phyloP scores from a whole-genome alignment of 2,329 filamentous ascomycete genomes.

The Xylariaceae sp. region DNA sequence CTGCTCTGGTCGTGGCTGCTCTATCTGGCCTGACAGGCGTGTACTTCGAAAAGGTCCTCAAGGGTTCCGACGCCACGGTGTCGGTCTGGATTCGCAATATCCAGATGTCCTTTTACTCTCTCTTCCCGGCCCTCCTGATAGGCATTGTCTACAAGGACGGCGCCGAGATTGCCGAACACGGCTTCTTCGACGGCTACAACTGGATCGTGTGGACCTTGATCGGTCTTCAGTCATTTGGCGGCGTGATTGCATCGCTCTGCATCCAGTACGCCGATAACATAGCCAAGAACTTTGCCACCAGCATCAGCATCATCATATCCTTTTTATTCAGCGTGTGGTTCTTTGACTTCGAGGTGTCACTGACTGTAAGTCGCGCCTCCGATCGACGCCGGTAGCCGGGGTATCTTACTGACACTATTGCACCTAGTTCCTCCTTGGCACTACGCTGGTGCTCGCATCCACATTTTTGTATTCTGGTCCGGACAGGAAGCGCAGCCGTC shows the following conservation, averaged over 20 bases:
- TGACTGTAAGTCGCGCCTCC: constrained; percentile 50
- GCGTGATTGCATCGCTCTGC: constrained; percentile 73
- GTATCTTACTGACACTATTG: constrained; percentile 6
- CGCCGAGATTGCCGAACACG: constrained; percentile 69
- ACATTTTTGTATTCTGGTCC: constrained; percentile 78
- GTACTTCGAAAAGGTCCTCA: constrained; percentile 85
- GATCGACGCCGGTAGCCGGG: background rate
- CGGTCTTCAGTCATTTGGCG: constrained; percentile 72
- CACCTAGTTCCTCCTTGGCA: constrained; percentile 79
- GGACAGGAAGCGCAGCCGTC: constrained; percentile 51
- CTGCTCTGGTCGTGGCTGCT: constrained; percentile 69
- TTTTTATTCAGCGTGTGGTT: constrained; percentile 79
- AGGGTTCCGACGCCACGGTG: constrained; percentile 66
- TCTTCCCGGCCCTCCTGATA: constrained; percentile 81
- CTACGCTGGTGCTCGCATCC: constrained; percentile 67
- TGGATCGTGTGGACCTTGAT: constrained; percentile 84
- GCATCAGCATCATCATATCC: constrained; percentile 82
- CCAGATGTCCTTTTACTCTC: constrained; percentile 87
- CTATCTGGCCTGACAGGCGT: constrained; percentile 81
- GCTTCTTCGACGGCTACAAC: constrained; percentile 94
- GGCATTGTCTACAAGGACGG: constrained; percentile 86
- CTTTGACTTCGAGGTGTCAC: constrained; percentile 70
- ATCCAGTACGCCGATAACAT: constrained; percentile 84
- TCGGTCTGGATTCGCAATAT: constrained; percentile 94
- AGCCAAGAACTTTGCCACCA: constrained; percentile 88